Evolutionary conservation across 352 stramenopile species (phyloP), one percentile per base, ranked within the genome.

Genomic region (Pythium vanterpoolii): DNA sequence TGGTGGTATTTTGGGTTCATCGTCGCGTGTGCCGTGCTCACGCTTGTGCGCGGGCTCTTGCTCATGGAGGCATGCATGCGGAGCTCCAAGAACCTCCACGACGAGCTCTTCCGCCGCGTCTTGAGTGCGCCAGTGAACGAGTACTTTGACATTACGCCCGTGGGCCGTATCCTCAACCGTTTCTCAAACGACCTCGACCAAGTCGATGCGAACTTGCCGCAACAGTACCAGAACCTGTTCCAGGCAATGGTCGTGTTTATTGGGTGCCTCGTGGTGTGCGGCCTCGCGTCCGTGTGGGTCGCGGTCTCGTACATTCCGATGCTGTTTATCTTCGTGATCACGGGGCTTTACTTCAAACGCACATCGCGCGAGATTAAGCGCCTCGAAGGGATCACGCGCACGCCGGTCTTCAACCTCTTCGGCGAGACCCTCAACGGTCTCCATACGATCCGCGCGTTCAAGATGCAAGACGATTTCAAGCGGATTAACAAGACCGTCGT

Each of bases 401-500:
- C 85, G 43, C 96, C 96, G 10, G 87, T 98, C 33, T 97, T 97
- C 64, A 83, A 86, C 10, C 69, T 97, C 44, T 74, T 98, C 18
- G 73, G 76, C 5, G 93, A 98, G 75, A 97, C 79, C 26, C 67
- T 98, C 24, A 78, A 82, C 56, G 96, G 96, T 23, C 77, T 98
- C 28, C 59, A 87, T 1, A 98, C 84, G 10, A 98, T 98, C 26
- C 84, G 93, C 49, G 72, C 82, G 24, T 90, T 61, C 87, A 14
- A 27, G 0, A 70, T 68, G 60, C 49, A 48, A 0, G 43, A 50
- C 0, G 13, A 51, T 13, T 72, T 77, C 52, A 28, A 48, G 9
- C 42, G 42, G 24, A 69, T 61, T 11, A 65, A 47, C 49, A 47
- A 67, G 36, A 34, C 46, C 49, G 36, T 71, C 6, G 16, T 84